Evolutionary conservation across 2,329 filamentous ascomycete species (phyloP), one percentile per base, ranked within the genome.

Genomic region (Rugonectria rugulosa): DNA sequence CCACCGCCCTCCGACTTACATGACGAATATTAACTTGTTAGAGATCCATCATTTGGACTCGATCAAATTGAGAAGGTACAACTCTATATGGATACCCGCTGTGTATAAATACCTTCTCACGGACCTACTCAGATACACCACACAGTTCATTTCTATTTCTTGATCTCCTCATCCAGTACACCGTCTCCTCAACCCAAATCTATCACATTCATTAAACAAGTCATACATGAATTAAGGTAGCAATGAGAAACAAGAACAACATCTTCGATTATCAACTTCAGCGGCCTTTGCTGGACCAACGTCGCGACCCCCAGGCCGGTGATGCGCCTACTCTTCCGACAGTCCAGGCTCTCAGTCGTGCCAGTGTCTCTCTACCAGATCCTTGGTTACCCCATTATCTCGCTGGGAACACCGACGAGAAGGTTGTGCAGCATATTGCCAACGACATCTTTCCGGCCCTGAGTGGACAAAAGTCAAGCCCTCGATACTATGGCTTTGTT

Each of bases 401-500:
- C 23, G 37, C 61, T 45, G 66, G 67, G 24, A 57, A 64, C 9
- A 53, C 68, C 4, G 64, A 65, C 6, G 63, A 76, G 68, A 44
- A 67, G 54, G 53, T 70, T 21, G 59, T 67, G 37, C 54, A 67
- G 11, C 82, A 86, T 68, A 75, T 85, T 29, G 64, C 77, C 9
- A 26, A 63, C 7, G 72, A 77, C 55, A 74, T 85, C 53, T 73
- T 82, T 34, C 82, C 83, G 2, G 89, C 82, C 1, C 81, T 95
- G 56, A 92, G 88, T 64, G 82, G 80, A 14, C 83, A 86, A 66
- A 87, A 85, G 62, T 80, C 83, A 36, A 86, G 83, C 37, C 73
- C 85, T 10, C 85, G 86, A 50, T 96, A 96, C 79, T 96, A 91
- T 72, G 93, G 92, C 56, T 97, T 97, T 71, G 89, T 97, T 6